These are phyloP conservation scores for Thalassiosira tumida DNA, from an alignment of 352 stramenopile genomes.

Conservation along the genomic window DNA sequence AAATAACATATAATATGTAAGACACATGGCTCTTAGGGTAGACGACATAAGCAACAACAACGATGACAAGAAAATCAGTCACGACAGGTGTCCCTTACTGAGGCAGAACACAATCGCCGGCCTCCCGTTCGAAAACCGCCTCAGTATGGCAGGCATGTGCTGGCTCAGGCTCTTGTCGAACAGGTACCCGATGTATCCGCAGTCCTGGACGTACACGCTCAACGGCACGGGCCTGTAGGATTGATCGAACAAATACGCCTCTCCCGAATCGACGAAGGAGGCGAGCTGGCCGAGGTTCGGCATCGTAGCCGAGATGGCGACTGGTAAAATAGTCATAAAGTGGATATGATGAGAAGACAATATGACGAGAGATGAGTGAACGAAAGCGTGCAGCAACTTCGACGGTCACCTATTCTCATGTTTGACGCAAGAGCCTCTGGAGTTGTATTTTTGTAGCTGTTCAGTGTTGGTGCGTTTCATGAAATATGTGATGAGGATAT, in stretches of 20 bases:
- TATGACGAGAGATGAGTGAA: background rate
- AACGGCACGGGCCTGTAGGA: conserved; percentile 98
- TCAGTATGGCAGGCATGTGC: conserved; percentile 86
- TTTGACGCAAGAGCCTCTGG: too few species aligned
- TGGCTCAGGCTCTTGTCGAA: conserved; percentile 88
- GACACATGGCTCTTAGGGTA: too few species aligned
- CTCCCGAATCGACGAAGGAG: conserved; percentile 95
- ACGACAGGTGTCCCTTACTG: too few species aligned
- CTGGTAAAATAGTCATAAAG: too few species aligned
- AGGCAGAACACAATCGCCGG: conserved; percentile 91
- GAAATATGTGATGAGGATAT: too few species aligned
- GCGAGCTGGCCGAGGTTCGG: conserved; percentile 96
- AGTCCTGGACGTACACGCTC: conserved; percentile 88
- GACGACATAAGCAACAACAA: too few species aligned
- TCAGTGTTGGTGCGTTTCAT: too few species aligned
- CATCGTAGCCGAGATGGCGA: conserved; percentile 96
- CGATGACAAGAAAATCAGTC: too few species aligned
- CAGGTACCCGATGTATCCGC: conserved; percentile 84
- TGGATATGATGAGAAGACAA: too few species aligned
- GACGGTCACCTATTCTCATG: too few species aligned
- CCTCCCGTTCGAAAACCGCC: conserved; percentile 82
- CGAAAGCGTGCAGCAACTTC: background rate
- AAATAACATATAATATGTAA: too few species aligned
- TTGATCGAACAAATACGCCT: conserved; percentile 96
- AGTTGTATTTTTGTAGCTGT: too few species aligned